Percentiles rank a stretch among this genome's conserved stretches.
These are phyloP conservation scores for Penicillium daleae DNA, from an alignment of 495 filamentous ascomycete genomes.

Conservation along the genomic window DNA sequence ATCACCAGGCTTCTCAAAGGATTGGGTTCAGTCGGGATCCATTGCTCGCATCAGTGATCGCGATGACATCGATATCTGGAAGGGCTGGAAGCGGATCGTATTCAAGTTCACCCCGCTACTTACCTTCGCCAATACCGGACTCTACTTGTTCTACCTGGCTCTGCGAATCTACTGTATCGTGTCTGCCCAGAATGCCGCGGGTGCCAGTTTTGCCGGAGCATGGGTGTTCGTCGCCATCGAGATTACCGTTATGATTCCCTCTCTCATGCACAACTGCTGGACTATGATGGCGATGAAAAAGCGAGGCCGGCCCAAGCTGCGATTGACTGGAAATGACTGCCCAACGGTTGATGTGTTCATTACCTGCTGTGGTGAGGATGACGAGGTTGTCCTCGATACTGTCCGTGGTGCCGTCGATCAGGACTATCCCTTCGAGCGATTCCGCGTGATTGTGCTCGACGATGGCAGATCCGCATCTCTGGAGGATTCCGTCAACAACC, in stretches of 20 bases:
- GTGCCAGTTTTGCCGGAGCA: constrained; percentile 33
- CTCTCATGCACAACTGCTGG: constrained; percentile 48
- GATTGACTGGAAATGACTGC: constrained; percentile 47
- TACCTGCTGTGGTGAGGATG: constrained; percentile 54
- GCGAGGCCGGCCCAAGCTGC: constrained; percentile 41
- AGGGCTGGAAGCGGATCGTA: constrained; percentile 45
- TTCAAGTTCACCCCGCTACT: constrained; percentile 43
- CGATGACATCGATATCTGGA: constrained; percentile 47
- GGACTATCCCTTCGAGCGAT: constrained; percentile 54
- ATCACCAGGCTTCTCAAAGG: constrained; percentile 34
- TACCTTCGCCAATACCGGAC: constrained; percentile 38
- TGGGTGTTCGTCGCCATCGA: constrained; percentile 50
- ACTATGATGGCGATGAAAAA: constrained; percentile 47
- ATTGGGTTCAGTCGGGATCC: constrained; percentile 40
- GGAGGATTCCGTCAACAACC: constrained; percentile 31
- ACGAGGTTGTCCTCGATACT: constrained; percentile 59
- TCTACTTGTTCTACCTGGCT: constrained; percentile 45
- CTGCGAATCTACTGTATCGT: constrained; percentile 47
- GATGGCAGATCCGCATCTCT: constrained; percentile 48
- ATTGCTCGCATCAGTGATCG: constrained; percentile 44
- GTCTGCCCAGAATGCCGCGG: constrained; percentile 35
- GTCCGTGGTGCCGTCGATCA: constrained; percentile 48
- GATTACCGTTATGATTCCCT: constrained; percentile 41
- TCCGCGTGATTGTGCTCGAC: constrained; percentile 56
- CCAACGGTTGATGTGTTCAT: constrained; percentile 57